Conservation (phyloP, 768 basidiomycete genomes). For the Trichaptum fuscoviolaceum region DNA sequence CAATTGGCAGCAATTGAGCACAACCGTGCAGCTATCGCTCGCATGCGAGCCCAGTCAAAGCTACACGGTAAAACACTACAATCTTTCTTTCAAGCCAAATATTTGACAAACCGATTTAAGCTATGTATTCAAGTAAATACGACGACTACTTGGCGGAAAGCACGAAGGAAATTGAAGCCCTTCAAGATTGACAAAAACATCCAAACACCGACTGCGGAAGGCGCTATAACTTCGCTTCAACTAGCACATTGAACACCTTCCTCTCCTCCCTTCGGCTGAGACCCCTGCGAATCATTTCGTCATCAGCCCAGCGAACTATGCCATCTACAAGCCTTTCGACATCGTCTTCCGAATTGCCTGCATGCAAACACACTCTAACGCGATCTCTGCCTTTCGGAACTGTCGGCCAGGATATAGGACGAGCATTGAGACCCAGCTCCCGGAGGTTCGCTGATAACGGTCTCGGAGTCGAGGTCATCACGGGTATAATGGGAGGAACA, state of each 20-base stretch:
- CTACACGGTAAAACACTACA: conserved; percentile 38
- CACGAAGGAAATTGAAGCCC: conserved; percentile 53
- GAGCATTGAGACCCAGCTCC: conserved; percentile 50
- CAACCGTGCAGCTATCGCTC: conserved; percentile 65
- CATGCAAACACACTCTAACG: conserved; percentile 84
- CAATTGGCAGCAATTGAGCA: conserved; percentile 74
- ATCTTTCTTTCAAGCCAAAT: neutral
- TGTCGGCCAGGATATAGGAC: conserved; percentile 82
- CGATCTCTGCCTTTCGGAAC: conserved; percentile 84
- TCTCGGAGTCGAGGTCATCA: conserved; percentile 73
- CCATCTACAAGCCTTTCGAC: conserved; percentile 52
- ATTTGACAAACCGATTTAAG: conserved; percentile 25
- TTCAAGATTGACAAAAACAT: conserved; percentile 52
- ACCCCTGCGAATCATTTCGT: conserved; percentile 22
- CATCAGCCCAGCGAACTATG: conserved; percentile 44
- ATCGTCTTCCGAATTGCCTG: conserved; percentile 62
- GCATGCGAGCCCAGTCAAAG: conserved; percentile 51
- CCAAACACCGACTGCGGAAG: neutral
- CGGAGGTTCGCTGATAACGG: conserved; percentile 67
- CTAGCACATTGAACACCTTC: neutral
- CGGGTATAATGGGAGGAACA: conserved; percentile 80
- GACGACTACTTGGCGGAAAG: conserved; percentile 53
- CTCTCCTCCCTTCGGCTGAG: neutral
- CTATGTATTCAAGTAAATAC: conserved; percentile 56
- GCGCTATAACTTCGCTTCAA: neutral